These are phyloP conservation scores for Sclerotinia spermophila DNA, from an alignment of 2,329 filamentous ascomycete genomes.

Conservation along the genomic window DNA sequence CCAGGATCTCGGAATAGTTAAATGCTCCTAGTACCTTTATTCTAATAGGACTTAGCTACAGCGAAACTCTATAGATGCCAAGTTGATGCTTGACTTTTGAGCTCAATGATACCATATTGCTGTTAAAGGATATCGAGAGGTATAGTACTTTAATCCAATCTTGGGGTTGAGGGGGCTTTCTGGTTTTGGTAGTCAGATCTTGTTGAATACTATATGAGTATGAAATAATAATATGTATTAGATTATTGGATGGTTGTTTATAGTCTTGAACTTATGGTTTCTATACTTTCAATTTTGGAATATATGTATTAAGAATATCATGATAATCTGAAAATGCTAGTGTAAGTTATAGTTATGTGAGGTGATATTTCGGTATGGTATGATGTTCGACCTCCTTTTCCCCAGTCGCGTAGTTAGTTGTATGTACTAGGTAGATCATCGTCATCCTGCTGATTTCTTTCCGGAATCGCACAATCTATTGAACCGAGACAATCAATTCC, in stretches of 20 bases:
- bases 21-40: no score
- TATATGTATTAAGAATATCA: background rate
- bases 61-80: no score
- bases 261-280: background rate
- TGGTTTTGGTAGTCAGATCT: background rate
- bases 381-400: background rate
- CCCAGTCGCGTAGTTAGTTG: background rate
- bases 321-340: background rate
- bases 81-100: no score
- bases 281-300: background rate
- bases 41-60: no score
- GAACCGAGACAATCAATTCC: conserved; percentile 9
- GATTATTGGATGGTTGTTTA: background rate
- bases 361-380: background rate
- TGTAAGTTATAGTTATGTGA: background rate
- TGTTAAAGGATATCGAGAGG: background rate
- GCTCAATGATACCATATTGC: no score
- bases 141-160: background rate
- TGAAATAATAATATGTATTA: background rate
- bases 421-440: background rate
- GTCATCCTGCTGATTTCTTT: conserved; percentile 8
- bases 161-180: background rate
- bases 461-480: conserved; percentile 16
- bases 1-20: no score
- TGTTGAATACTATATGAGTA: background rate